Evolutionary conservation across 768 basidiomycete species (phyloP).

Genomic region (Lactarius psammicola): DNA sequence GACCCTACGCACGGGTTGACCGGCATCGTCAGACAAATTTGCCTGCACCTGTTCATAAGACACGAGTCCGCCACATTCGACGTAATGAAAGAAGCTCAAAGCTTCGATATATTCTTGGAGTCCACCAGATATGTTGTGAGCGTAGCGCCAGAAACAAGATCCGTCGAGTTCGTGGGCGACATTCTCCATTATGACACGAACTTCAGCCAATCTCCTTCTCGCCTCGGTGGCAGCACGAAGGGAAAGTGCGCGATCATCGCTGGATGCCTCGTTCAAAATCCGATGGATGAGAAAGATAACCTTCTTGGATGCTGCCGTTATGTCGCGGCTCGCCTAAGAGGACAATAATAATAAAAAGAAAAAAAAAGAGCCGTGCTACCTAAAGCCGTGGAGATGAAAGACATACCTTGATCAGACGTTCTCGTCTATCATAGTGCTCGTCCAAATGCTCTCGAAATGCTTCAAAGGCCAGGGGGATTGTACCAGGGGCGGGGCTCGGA

Average conservation of each 20-base stretch:
- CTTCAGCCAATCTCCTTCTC: conserved; percentile 61
- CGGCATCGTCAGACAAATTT: conserved; percentile 58
- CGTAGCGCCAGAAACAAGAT: conserved; percentile 75
- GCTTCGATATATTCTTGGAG: conserved; percentile 97
- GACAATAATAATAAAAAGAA: no score
- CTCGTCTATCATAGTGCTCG: conserved; percentile 81
- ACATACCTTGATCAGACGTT: conserved; percentile 84
- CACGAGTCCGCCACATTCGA: conserved; percentile 67
- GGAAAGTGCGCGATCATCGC: conserved; percentile 37
- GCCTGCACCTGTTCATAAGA: conserved; percentile 65
- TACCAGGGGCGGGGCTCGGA: neutral
- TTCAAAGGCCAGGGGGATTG: conserved; percentile 47
- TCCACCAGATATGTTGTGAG: conserved; percentile 71
- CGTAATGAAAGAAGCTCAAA: conserved; percentile 82
- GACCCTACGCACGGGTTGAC: conserved; percentile 32
- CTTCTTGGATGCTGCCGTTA: conserved; percentile 90
- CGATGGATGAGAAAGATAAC: conserved; percentile 92
- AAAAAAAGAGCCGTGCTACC: neutral
- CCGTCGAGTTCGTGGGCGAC: conserved; percentile 62
- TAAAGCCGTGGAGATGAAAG: neutral
- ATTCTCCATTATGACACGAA: conserved; percentile 59
- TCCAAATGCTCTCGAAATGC: conserved; percentile 72
- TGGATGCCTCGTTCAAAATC: conserved; percentile 46
- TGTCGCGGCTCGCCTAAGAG: conserved; percentile 72
- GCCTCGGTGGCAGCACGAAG: conserved; percentile 50